Conservation (phyloP, 2,329 filamentous ascomycete species). For the Microthyrium microscopicum region DNA sequence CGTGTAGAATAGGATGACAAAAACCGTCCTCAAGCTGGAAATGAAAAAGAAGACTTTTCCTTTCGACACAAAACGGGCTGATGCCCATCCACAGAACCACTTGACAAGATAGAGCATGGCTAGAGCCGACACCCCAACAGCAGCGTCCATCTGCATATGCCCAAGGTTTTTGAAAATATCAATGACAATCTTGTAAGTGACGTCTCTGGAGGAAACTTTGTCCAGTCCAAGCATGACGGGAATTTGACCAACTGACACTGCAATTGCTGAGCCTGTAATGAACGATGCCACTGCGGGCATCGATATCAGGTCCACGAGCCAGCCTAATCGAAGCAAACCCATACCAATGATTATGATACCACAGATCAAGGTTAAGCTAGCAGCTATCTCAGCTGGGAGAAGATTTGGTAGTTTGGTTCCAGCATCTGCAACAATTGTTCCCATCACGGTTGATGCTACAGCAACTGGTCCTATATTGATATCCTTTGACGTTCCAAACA, state of each 20-base stretch:
- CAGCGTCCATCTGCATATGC: conserved; percentile 56
- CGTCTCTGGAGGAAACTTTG: conserved; percentile 54
- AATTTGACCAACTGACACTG: conserved; percentile 71
- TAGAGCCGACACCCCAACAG: conserved; percentile 71
- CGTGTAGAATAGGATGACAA: conserved; percentile 74
- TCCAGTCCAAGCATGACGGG: conserved; percentile 66
- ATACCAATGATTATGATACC: conserved; percentile 67
- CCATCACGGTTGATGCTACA: conserved; percentile 83
- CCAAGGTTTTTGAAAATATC: conserved; percentile 62
- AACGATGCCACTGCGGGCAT: conserved; percentile 84
- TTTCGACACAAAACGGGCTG: conserved; percentile 46
- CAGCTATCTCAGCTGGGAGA: conserved; percentile 52
- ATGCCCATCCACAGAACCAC: conserved; percentile 33
- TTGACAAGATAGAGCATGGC: conserved; percentile 50
- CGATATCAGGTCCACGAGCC: conserved; percentile 88
- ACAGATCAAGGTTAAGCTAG: conserved; percentile 59
- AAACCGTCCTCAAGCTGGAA: conserved; percentile 65
- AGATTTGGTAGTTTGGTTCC: conserved; percentile 34
- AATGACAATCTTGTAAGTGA: conserved; percentile 74
- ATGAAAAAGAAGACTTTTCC: conserved; percentile 65
- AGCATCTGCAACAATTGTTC: conserved; percentile 58
- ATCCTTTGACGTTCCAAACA: conserved; percentile 95
- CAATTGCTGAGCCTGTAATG: conserved; percentile 94
- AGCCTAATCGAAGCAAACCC: conserved; percentile 65
- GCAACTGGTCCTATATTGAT: conserved; percentile 97